Evolutionary conservation across 257 asterid genomes (phyloP).

Genomic region (Rhazya stricta): DNA sequence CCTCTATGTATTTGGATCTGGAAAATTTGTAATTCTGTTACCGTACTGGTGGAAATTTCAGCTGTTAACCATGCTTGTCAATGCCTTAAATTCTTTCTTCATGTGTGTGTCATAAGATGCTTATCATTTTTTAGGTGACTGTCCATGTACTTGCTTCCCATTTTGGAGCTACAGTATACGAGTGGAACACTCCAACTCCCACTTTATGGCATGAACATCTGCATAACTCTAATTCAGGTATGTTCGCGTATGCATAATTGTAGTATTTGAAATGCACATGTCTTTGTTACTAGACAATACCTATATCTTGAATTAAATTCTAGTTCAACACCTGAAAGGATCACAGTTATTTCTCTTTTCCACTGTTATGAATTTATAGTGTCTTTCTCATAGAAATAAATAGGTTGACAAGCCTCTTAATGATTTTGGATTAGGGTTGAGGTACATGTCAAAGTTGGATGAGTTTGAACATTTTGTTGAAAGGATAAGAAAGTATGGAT

Average conservation of each 20-base stretch:
- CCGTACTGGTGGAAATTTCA: neutral
- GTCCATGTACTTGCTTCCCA: slow-evolving; percentile 66
- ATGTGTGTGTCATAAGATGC: slow-evolving; percentile 19
- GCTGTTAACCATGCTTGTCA: neutral
- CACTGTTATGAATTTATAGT: slow-evolving; percentile 14
- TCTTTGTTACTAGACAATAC: neutral
- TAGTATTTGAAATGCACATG: neutral
- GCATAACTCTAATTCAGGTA: slow-evolving; percentile 80
- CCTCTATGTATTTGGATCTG: slow-evolving; percentile 9
- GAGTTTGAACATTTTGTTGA: slow-evolving; percentile 91
- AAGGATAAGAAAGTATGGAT: slow-evolving; percentile 76
- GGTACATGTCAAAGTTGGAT: slow-evolving; percentile 79
- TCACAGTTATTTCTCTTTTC: slow-evolving; percentile 8
- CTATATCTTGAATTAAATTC: neutral
- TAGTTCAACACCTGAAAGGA: neutral
- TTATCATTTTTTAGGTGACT: slow-evolving; percentile 56
- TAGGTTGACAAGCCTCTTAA: slow-evolving; percentile 7
- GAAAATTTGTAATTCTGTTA: neutral
- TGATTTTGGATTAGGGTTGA: slow-evolving; percentile 53
- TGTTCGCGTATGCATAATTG: neutral
- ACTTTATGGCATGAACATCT: slow-evolving; percentile 90
- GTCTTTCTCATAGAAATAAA: neutral
- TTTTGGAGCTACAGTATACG: slow-evolving; percentile 68
- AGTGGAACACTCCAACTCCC: slow-evolving; percentile 93
- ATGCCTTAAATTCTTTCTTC: neutral